Evolutionary conservation across 2,329 filamentous ascomycete genomes (phyloP).

Genomic region (Cadophora sp.): DNA sequence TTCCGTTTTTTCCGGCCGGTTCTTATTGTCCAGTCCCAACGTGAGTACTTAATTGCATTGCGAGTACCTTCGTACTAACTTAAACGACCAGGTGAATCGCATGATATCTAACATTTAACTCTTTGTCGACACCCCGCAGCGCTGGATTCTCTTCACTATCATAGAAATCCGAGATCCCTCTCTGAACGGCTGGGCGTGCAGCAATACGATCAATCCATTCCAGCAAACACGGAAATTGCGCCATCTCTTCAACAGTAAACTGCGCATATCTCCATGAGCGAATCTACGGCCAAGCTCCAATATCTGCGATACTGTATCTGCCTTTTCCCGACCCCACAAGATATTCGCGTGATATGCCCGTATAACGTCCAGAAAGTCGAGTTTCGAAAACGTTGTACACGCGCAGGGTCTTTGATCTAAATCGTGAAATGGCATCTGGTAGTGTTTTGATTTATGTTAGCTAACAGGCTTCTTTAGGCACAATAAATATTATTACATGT

Average conservation of each 20-base stretch:
- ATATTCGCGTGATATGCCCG: background rate
- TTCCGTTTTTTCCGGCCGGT: no score
- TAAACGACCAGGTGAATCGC: no score
- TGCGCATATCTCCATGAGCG: background rate
- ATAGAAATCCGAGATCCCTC: background rate
- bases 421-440: background rate
- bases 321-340: background rate
- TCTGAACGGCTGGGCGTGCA: background rate
- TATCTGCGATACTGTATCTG: background rate
- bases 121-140: background rate
- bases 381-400: background rate
- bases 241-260: background rate
- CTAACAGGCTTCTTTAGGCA: background rate
- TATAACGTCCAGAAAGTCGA: background rate
- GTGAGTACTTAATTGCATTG: no score
- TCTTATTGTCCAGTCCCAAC: no score
- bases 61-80: no score
- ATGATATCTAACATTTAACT: no score
- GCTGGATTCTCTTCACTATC: background rate
- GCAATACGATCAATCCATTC: background rate
- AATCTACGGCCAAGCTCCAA: background rate
- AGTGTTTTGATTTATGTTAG: background rate
- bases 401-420: background rate
- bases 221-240: background rate
- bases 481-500: background rate